Evolutionary conservation across 257 asterid genomes (phyloP).

Genomic region (Primulina huaijiensis): DNA sequence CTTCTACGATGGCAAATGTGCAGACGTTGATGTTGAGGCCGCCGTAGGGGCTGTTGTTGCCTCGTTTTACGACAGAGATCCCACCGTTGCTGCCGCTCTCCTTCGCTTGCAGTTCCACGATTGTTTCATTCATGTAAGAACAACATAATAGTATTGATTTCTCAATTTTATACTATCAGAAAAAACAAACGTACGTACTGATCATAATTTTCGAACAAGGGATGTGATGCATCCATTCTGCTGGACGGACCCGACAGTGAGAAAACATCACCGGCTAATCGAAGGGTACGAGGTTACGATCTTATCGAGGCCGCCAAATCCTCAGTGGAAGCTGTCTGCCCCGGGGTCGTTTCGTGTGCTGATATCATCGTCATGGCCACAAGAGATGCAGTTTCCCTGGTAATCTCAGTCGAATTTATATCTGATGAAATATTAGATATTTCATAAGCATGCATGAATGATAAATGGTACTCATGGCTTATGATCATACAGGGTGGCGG

Average conservation of each 20-base stretch:
- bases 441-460: too few relatives aligned
- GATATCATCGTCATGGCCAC: slow-evolving; percentile 61
- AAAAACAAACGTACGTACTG: too few relatives aligned
- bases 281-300: slow-evolving; percentile 46
- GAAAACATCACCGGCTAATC: slow-evolving; percentile 45
- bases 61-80: slow-evolving; percentile 27
- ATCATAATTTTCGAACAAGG: slow-evolving; percentile 23
- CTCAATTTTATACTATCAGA: too few relatives aligned
- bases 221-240: slow-evolving; percentile 64
- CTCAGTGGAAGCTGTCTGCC: slow-evolving; percentile 39
- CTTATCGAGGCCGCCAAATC: slow-evolving; percentile 49
- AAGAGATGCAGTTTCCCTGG: slow-evolving; percentile 50
- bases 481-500: slow-evolving; percentile 44
- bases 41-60: slow-evolving; percentile 20
- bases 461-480: too few relatives aligned
- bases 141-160: too few relatives aligned
- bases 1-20: slow-evolving; percentile 44
- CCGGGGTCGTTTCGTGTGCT: slow-evolving; percentile 61
- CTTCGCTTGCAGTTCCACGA: slow-evolving; percentile 66
- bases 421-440: too few relatives aligned
- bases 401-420: slow-evolving; percentile 14
- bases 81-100: slow-evolving; percentile 42
- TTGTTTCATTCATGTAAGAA: slow-evolving; percentile 53
- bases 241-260: slow-evolving; percentile 42
- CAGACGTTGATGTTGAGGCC: slow-evolving; percentile 35